These are phyloP conservation scores for Cyphellophora europaea DNA, from an alignment of 2,329 filamentous ascomycete genomes.

Conservation along the genomic window DNA sequence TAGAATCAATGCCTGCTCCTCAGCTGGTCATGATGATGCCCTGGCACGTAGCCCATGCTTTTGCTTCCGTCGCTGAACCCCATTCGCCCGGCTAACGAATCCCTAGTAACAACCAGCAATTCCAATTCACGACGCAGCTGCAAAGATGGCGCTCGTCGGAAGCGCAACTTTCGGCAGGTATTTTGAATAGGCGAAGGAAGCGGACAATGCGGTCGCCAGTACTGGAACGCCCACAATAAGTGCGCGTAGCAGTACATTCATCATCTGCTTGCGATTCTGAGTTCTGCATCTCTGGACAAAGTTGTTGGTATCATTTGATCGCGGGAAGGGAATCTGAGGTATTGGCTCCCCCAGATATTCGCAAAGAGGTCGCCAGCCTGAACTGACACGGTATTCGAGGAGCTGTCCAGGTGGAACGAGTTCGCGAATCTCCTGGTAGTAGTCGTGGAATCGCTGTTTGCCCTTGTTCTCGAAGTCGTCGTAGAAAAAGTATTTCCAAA, in stretches of 20 bases:
- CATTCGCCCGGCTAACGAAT: too few species aligned
- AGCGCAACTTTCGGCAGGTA: slow-evolving; percentile 10
- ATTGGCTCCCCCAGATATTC: slow-evolving; percentile 45
- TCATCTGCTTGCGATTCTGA: slow-evolving; percentile 47
- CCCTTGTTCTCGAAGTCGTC: slow-evolving; percentile 57
- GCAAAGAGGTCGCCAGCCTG: slow-evolving; percentile 46
- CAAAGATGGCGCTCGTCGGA: not conserved
- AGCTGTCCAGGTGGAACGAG: slow-evolving; percentile 40
- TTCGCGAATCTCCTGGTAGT: slow-evolving; percentile 43
- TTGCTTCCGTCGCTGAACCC: too few species aligned
- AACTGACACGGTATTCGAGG: slow-evolving; percentile 44
- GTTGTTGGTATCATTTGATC: slow-evolving; percentile 44
- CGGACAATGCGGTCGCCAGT: slow-evolving; percentile 34
- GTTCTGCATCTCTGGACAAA: slow-evolving; percentile 46
- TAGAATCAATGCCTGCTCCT: too few species aligned
- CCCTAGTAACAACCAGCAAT: too few species aligned
- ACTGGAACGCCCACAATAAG: slow-evolving; percentile 40
- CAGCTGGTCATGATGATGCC: too few species aligned
- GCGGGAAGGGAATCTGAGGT: slow-evolving; percentile 40
- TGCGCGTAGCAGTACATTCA: too few species aligned
- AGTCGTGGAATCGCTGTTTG: slow-evolving; percentile 52
- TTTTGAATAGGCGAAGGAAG: slow-evolving; percentile 30
- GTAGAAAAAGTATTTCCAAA: slow-evolving; percentile 60
- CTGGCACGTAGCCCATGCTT: too few species aligned
- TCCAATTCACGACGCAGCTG: too few species aligned